Conservation (phyloP, 371 early-diverging fungal genomes). For the Rhizopus microsporus region DNA sequence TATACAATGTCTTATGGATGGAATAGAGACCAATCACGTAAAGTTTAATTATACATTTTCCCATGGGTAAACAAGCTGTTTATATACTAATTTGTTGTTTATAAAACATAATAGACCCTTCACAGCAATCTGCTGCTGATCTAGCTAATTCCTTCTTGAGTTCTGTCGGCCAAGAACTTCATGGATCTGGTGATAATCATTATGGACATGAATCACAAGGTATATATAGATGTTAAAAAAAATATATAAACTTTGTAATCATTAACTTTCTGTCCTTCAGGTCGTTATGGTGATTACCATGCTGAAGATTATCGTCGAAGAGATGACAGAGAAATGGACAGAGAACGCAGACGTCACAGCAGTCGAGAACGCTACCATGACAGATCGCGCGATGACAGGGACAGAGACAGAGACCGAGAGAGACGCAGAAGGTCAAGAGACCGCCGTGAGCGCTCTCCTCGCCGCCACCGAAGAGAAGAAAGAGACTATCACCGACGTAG, state of each 20-base stretch:
- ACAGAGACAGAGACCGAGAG: constrained; percentile 36
- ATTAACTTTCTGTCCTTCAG: constrained; percentile 2
- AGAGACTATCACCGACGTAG: constrained; percentile 45
- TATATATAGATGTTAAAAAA: no score
- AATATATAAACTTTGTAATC: background rate
- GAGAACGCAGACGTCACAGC: constrained; percentile 36
- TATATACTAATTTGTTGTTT: background rate
- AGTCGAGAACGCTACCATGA: constrained; percentile 53
- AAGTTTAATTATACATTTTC: background rate
- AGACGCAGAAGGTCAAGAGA: constrained; percentile 42
- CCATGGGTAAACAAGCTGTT: background rate
- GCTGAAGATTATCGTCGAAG: constrained; percentile 26
- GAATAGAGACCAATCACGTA: constrained; percentile 27
- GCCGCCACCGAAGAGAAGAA: constrained; percentile 28
- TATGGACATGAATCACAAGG: constrained; percentile 27
- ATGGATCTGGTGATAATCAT: constrained; percentile 22
- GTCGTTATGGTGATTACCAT: constrained; percentile 22
- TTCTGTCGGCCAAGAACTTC: constrained; percentile 49
- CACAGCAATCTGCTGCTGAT: constrained; percentile 38
- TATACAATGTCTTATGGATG: constrained; percentile 29
- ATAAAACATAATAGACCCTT: constrained; percentile 6
- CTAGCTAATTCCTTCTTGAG: constrained; percentile 48
- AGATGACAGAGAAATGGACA: constrained; percentile 22
- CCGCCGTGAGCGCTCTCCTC: constrained; percentile 38
- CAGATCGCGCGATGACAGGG: constrained; percentile 44